Percentiles rank a stretch among this genome's conserved stretches.
Evolutionary conservation across 2,329 filamentous ascomycete genomes (phyloP).

Genomic region (Penicillium vulpinum): DNA sequence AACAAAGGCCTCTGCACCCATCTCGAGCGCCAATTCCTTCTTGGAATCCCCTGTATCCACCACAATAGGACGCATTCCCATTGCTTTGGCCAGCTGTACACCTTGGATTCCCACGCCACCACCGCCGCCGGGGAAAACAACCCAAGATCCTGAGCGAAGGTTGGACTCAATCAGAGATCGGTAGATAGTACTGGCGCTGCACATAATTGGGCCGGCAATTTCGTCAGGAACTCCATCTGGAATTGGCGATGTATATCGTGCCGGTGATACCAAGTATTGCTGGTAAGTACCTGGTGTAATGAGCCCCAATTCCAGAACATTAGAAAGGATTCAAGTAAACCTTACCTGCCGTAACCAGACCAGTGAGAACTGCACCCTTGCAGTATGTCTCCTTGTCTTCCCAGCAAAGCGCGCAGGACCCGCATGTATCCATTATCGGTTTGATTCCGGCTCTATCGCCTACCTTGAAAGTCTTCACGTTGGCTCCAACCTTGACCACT

Average conservation of each 20-base stretch:
- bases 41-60: conserved; percentile 55
- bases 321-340: not conserved
- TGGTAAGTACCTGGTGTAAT: conserved; percentile 53
- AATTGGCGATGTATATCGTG: conserved; percentile 56
- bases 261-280: conserved; percentile 60
- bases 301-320: not conserved
- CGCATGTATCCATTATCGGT: conserved; percentile 54
- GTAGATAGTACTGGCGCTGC: conserved; percentile 59
- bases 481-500: conserved; percentile 57
- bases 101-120: conserved; percentile 60
- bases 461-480: conserved; percentile 55
- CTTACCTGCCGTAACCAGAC: conserved; percentile 47
- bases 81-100: conserved; percentile 55
- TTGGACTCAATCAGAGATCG: conserved; percentile 55
- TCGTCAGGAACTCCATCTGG: conserved; percentile 57
- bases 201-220: conserved; percentile 63
- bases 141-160: conserved; percentile 55
- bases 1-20: conserved; percentile 59
- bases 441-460: conserved; percentile 57
- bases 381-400: conserved; percentile 55
- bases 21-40: conserved; percentile 46
- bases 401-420: conserved; percentile 53
- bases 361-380: conserved; percentile 25
- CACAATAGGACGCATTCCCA: conserved; percentile 59
- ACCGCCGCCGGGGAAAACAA: conserved; percentile 45